A percentile compares a stretch with the other conserved stretches of the same genome.
Evolutionary conservation across 2,329 filamentous ascomycete species (phyloP).

Genomic region (Blumeria graminis): DNA sequence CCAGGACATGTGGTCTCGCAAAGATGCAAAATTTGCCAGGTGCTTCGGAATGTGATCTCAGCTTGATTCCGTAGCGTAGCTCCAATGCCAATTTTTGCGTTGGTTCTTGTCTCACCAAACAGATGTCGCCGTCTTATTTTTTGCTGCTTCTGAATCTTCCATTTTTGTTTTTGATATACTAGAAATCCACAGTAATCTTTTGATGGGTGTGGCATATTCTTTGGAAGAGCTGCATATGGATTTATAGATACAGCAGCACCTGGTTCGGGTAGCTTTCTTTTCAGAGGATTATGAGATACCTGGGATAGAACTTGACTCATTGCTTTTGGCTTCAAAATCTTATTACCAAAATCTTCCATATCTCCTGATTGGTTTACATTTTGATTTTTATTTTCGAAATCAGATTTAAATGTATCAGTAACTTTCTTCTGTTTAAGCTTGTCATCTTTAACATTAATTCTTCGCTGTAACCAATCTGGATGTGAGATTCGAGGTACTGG

Average conservation of each 20-base stretch:
- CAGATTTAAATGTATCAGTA: constrained; percentile 64
- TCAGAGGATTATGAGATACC: constrained; percentile 29
- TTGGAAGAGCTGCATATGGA: constrained; percentile 60
- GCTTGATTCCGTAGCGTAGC: constrained; percentile 74
- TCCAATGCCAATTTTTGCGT: constrained; percentile 39
- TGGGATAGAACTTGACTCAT: constrained; percentile 26
- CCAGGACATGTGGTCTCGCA: constrained; percentile 63
- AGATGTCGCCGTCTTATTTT: constrained; percentile 66
- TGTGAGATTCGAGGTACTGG: constrained; percentile 83
- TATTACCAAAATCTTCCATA: constrained; percentile 59
- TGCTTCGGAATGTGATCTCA: constrained; percentile 69
- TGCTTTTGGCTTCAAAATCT: constrained; percentile 40
- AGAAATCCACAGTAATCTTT: constrained; percentile 77
- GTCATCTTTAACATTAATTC: constrained; percentile 89
- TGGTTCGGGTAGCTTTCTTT: constrained; percentile 50
- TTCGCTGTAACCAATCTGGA: constrained; percentile 85
- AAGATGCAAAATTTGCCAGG: constrained; percentile 86
- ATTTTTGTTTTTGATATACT: constrained; percentile 92
- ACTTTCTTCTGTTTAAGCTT: constrained; percentile 97
- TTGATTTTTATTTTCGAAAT: constrained; percentile 51
- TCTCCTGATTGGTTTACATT: constrained; percentile 34
- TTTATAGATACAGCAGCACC: constrained; percentile 37
- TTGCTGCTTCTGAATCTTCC: constrained; percentile 91
- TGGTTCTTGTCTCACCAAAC: constrained; percentile 62
- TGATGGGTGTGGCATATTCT: constrained; percentile 60